Conservation (phyloP, 176 grass and related monocot species). For the Panicum miliaceum region DNA sequence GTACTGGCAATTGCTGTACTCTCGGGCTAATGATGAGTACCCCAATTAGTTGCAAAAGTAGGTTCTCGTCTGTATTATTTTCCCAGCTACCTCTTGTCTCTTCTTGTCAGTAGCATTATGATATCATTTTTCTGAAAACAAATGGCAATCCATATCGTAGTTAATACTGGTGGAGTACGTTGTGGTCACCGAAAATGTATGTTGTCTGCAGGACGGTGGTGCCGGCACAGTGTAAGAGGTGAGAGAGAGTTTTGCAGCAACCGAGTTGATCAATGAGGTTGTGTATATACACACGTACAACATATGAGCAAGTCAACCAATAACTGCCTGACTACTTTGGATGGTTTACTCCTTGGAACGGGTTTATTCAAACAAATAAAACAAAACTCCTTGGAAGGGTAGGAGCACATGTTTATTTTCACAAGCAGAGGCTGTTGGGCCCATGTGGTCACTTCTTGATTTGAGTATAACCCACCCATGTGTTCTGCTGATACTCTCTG, state of each 20-base stretch:
- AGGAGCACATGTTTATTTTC: slow-evolving; percentile 11
- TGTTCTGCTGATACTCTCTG: slow-evolving; percentile 1
- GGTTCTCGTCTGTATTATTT: slow-evolving; percentile 15
- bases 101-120: neutral
- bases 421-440: neutral
- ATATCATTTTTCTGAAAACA: neutral
- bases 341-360: too few species aligned
- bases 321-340: too few species aligned
- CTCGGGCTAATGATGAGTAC: neutral
- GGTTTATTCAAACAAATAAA: too few species aligned
- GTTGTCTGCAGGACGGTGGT: neutral
- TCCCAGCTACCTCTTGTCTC: slow-evolving; percentile 37
- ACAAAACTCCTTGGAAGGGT: neutral
- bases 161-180: slow-evolving; percentile 9
- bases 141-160: neutral
- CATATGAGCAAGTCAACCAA: too few species aligned
- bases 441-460: neutral
- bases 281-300: too few species aligned
- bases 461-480: neutral
- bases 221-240: neutral
- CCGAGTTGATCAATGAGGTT: too few species aligned
- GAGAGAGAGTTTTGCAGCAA: too few species aligned
- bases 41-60: slow-evolving; percentile 17
- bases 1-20: neutral
- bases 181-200: neutral